phyloP scores from a whole-genome alignment of 768 basidiomycete genomes.

The Mycena leptocephala region DNA sequence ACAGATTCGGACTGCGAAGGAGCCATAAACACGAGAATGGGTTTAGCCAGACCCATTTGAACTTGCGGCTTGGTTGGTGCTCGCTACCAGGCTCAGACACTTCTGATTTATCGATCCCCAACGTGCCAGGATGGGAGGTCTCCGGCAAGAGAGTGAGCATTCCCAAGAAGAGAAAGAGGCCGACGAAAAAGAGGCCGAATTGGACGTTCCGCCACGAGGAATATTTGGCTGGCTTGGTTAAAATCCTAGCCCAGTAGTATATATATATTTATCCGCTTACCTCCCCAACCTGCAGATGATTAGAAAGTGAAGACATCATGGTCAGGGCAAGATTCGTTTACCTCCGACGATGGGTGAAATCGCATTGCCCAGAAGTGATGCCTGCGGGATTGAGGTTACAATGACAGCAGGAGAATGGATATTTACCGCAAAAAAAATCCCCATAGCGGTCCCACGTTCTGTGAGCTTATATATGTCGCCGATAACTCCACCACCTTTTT shows the following conservation, averaged over 20 bases:
- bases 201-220: constrained; percentile 67
- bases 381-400: constrained; percentile 41
- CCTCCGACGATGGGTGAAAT: constrained; percentile 62
- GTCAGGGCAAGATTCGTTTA: not conserved
- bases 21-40: constrained; percentile 58
- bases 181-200: constrained; percentile 50
- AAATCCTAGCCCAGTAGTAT: constrained; percentile 9
- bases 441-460: constrained; percentile 66
- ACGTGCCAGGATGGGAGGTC: constrained; percentile 61
- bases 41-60: constrained; percentile 56
- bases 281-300: constrained; percentile 33
- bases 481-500: constrained; percentile 63
- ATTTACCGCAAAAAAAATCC: constrained; percentile 60
- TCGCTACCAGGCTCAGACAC: not conserved
- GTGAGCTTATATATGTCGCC: constrained; percentile 68
- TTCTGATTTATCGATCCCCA: constrained; percentile 55
- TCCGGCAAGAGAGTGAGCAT: constrained; percentile 59
- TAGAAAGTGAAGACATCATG: not conserved
- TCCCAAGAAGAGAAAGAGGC: constrained; percentile 47
- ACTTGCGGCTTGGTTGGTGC: constrained; percentile 2
- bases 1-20: constrained; percentile 61
- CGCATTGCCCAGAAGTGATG: constrained; percentile 59
- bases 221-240: constrained; percentile 54
- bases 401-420: not conserved
- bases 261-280: constrained; percentile 7